These are phyloP conservation scores for Acer negundo DNA, from an alignment of 345 rosid genomes.

Conservation along the genomic window DNA sequence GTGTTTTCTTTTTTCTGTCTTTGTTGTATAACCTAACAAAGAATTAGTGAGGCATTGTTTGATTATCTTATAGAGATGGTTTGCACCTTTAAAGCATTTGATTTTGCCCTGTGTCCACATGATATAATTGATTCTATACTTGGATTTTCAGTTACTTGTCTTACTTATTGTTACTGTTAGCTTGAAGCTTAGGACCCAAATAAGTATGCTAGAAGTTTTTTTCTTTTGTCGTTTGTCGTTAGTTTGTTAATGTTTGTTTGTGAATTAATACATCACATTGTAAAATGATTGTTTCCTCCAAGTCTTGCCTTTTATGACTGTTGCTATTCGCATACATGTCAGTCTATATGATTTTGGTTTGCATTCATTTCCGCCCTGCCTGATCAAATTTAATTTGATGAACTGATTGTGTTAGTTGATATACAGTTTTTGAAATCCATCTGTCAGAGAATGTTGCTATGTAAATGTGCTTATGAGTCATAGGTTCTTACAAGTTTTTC, in stretches of 20 bases:
- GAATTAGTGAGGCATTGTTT: not conserved
- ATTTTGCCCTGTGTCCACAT: not conserved
- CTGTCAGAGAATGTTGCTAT: not conserved
- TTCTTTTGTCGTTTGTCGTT: not conserved
- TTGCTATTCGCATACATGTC: not conserved
- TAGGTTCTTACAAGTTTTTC: not conserved
- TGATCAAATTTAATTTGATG: not conserved
- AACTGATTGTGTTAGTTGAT: not conserved
- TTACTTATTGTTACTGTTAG: not conserved
- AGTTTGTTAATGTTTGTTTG: not conserved
- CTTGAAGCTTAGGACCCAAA: not conserved
- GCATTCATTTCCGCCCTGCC: not conserved
- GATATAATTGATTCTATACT: not conserved
- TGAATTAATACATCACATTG: not conserved
- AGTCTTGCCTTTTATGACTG: not conserved
- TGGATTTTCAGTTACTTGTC: not conserved
- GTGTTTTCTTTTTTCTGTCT: too few species aligned
- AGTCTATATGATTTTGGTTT: not conserved
- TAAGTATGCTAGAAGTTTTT: not conserved
- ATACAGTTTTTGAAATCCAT: not conserved
- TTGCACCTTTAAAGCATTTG: not conserved
- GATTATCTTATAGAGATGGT: not conserved
- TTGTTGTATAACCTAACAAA: not conserved
- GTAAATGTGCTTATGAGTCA: not conserved
- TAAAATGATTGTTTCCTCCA: not conserved